Evolutionary conservation across 75 land plant genomes (phyloP), one percentile per base, ranked within the genome.

Genomic region (Selaginella tamariscina): DNA sequence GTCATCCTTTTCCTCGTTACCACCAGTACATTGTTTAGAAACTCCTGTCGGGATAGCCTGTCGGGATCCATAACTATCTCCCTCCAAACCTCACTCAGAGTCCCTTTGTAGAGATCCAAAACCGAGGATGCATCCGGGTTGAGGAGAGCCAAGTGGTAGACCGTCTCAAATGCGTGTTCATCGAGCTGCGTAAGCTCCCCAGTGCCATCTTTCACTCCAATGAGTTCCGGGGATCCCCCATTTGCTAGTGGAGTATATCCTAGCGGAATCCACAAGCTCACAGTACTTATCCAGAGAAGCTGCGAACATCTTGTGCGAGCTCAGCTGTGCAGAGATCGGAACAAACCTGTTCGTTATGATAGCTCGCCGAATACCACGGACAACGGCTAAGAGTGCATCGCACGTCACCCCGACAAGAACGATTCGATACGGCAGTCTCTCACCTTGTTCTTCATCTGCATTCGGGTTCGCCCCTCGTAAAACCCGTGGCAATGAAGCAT

Each of bases 361-460:
- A 0, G 96, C 88, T 76, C 96, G 73, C 82, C 91, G 84, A 30
- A 90, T 81, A 26, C 91, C 96, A 33, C 96, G 82, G 18, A 85
- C 84, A 2, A 87, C 86, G 1, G 96, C 96, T 21, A 90, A 77
- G 56, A 83, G 81, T 20, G 91, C 80, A 72, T 87, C 91, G 77
- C 96, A 90, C 8, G 82, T 73, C 23, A 90, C 96, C 13, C 96
- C 96, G 15, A 84, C 88, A 54, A 87, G 62, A 71, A 84, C 96
- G 26, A 87, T 85, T 64, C 84, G 78, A 73, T 90, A 90, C 13
- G 91, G 84, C 65, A 75, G 82, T 59, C 76, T 76, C 9, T 54
- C 49, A 5, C 15, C 49, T 39, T 39, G 49, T 39, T 39, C 15
- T 39, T 39, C 49, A 5, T 15, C n/a, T n/a, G 5, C 49, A 39